Base-by-base conservation (phyloP, 768 basidiomycete genomes). In the Macrolepiota albuminosa region DNA sequence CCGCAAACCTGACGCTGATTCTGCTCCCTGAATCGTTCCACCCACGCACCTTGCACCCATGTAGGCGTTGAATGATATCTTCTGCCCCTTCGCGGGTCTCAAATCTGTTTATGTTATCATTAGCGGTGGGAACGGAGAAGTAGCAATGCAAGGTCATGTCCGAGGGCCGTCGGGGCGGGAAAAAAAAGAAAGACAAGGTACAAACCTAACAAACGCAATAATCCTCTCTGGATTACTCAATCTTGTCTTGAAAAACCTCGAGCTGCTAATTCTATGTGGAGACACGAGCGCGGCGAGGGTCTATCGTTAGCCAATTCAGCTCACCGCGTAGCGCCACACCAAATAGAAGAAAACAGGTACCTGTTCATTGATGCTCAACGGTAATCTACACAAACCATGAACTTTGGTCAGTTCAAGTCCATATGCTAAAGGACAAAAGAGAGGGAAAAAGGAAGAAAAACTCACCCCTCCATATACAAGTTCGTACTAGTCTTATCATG, bases 161-260 rank as follows among this genome's bases (percentile, higher is more conserved):
- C 34, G 34, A 34, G 34, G 34, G 34, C 34, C 33, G 33, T 9
- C 14, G 34, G 21, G 29, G 39, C 33, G 34, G 3, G 40, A 10
- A 43, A 37, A 13, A 9, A 21, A n/a, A 46, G 10, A 18, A 4
- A 16, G 34, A 24, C 51, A 43, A 14, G 50, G 70, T 2, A 57
- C 81, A 24, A 63, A 89, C 90, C 91, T 80, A 45, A 91, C 88
- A 65, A 92, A 92, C 0, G 89, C 90, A 57, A 92, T 91, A 62
- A 91, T 88, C 59, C 89, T 77, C 21, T 89, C 88, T 1, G 89
- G 89, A 58, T 84, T 82, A 61, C 87, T 89, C 26, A 92, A 70
- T 63, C 87, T 81, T 10, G 89, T 91, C 70, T 88, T 88, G 70
- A 93, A 93, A 70, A 91, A 88, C 18, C 91, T 79, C 64, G 84